Percentiles rank a stretch among this genome's conserved stretches.
These are phyloP conservation scores for Diaporthe amygdali DNA, from an alignment of 2,329 filamentous ascomycete genomes.

Conservation along the genomic window DNA sequence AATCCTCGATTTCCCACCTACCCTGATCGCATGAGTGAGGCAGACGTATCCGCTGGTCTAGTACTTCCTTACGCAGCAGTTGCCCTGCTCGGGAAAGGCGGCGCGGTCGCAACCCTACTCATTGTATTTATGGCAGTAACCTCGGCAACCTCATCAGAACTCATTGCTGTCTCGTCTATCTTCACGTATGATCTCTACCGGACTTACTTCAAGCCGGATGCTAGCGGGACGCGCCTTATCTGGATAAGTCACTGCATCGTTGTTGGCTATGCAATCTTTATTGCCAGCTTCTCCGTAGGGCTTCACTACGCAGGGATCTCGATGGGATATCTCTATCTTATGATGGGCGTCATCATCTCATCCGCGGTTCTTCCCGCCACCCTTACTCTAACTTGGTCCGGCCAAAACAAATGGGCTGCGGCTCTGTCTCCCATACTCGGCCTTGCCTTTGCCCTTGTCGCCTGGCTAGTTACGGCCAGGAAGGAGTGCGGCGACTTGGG, in stretches of 20 bases:
- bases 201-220: conserved; percentile 81
- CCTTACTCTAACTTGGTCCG: conserved; percentile 79
- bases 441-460: conserved; percentile 70
- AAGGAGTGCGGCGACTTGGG: conserved; percentile 71
- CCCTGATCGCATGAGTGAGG: conserved; percentile 71
- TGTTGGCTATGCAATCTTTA: conserved; percentile 72
- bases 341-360: conserved; percentile 92
- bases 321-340: conserved; percentile 87
- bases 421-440: conserved; percentile 73
- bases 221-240: conserved; percentile 78
- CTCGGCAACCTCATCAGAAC: conserved; percentile 79
- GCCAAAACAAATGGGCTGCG: conserved; percentile 78
- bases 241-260: conserved; percentile 80
- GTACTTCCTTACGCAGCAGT: conserved; percentile 87
- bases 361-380: conserved; percentile 84
- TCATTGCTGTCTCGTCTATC: conserved; percentile 88
- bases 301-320: conserved; percentile 76
- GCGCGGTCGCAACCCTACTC: conserved; percentile 78
- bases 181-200: conserved; percentile 89
- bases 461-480: conserved; percentile 79
- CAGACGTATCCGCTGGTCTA: conserved; percentile 81
- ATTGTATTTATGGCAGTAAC: conserved; percentile 93
- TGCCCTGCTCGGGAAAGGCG: conserved; percentile 80
- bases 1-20: conserved; percentile 75
- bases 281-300: conserved; percentile 79